These are phyloP conservation scores for Erysimum cheiri DNA, from an alignment of 441 rosid genomes.

Conservation along the genomic window DNA sequence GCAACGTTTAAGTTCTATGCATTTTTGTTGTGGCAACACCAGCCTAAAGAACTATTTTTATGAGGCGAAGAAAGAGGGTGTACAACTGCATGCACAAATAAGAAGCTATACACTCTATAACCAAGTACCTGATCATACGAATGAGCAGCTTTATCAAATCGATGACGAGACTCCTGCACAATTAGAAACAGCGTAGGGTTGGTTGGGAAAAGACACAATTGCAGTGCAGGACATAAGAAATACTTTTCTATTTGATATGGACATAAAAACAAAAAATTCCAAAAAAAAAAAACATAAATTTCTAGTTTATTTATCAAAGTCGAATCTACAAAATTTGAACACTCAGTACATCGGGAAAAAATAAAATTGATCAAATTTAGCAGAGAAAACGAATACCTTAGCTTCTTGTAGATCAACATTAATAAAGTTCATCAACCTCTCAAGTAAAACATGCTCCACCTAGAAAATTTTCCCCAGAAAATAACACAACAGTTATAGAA, in stretches of 20 bases:
- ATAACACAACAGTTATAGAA: conserved; percentile 19
- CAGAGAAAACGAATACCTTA: conserved; percentile 56
- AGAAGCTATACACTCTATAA: conserved; percentile 13
- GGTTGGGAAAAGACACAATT: conserved; percentile 1
- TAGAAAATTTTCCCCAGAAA: conserved; percentile 40
- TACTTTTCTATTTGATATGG: background rate
- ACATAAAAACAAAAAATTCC: too few species aligned
- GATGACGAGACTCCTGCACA: conserved; percentile 78
- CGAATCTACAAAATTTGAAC: conserved; percentile 10
- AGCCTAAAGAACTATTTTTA: background rate
- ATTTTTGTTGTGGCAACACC: background rate
- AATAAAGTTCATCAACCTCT: conserved; percentile 72
- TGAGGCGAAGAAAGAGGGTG: background rate
- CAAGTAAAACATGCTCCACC: conserved; percentile 87
- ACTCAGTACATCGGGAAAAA: background rate
- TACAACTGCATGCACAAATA: conserved; percentile 20
- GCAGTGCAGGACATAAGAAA: conserved; percentile 14
- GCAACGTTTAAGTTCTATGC: conserved; percentile 5
- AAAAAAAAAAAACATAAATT: too few species aligned
- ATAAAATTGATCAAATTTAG: conserved; percentile 21
- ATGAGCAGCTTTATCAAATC: conserved; percentile 70
- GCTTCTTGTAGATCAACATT: conserved; percentile 75
- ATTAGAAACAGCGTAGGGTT: conserved; percentile 30
- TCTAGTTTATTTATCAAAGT: conserved; percentile 15
- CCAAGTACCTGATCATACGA: conserved; percentile 83